These are phyloP conservation scores for Drechslerella dactyloides DNA, from an alignment of 2,329 filamentous ascomycete genomes.

Conservation along the genomic window DNA sequence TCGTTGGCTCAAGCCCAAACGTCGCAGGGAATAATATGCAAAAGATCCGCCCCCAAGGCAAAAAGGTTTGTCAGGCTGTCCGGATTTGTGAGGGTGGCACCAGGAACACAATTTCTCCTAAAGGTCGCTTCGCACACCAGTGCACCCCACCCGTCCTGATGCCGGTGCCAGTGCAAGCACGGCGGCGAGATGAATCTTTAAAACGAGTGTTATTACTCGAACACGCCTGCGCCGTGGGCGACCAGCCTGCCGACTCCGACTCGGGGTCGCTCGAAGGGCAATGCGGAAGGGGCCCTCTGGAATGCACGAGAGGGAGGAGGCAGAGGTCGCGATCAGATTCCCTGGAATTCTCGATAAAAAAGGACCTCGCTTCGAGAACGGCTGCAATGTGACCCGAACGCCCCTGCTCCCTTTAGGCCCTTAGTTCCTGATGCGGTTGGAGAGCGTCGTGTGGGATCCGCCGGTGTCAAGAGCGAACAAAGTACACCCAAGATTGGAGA, in stretches of 20 bases:
- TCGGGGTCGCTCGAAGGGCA: neutral
- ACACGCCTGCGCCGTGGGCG: conserved; percentile 26
- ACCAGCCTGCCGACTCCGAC: conserved; percentile 10
- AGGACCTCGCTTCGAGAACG: conserved; percentile 40
- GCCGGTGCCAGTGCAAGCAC: conserved; percentile 20
- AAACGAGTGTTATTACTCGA: conserved; percentile 27
- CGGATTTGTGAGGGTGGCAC: conserved; percentile 52
- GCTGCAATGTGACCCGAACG: conserved; percentile 22
- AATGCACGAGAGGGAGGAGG: conserved; percentile 6
- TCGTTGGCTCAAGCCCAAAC: conserved; percentile 29
- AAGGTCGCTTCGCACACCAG: conserved; percentile 46
- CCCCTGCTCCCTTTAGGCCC: conserved; percentile 13
- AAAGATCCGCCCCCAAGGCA: conserved; percentile 30
- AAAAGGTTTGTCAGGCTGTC: conserved; percentile 51
- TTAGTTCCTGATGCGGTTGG: conserved; percentile 5
- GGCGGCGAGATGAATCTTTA: conserved; percentile 30
- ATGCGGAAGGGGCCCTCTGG: neutral
- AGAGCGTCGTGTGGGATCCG: conserved; percentile 5
- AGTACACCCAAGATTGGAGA: neutral
- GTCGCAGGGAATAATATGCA: conserved; percentile 36
- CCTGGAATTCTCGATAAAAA: conserved; percentile 35
- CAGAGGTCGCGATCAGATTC: conserved; percentile 46
- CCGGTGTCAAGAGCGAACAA: neutral
- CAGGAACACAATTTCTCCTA: conserved; percentile 51
- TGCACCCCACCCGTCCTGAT: conserved; percentile 45